These are phyloP conservation scores for Amauroascus verrucosus DNA, from an alignment of 2,329 filamentous ascomycete genomes.

Conservation along the genomic window DNA sequence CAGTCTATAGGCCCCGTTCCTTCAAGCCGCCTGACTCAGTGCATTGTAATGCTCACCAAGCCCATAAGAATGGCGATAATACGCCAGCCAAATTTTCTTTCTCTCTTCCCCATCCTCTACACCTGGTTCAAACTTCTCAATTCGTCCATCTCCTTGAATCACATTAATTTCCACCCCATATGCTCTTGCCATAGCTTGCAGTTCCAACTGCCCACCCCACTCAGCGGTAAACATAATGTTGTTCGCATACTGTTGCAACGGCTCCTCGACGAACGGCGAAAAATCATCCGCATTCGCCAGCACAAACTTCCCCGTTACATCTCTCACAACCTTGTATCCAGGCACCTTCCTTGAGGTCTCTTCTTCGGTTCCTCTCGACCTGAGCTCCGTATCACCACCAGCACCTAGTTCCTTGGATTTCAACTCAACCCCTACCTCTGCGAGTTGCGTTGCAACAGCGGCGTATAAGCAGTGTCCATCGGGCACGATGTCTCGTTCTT, in stretches of 20 bases:
- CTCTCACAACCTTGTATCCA: slow-evolving; percentile 58
- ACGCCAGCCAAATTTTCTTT: slow-evolving; percentile 71
- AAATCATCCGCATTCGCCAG: slow-evolving; percentile 65
- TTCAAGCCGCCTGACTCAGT: slow-evolving; percentile 41
- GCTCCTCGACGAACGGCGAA: slow-evolving; percentile 74
- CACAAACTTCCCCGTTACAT: slow-evolving; percentile 69
- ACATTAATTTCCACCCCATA: slow-evolving; percentile 76
- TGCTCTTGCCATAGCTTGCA: slow-evolving; percentile 69
- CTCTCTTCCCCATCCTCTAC: slow-evolving; percentile 36
- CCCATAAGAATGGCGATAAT: slow-evolving; percentile 88
- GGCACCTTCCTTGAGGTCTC: slow-evolving; percentile 22
- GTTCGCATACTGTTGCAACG: slow-evolving; percentile 58
- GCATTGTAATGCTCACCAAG: slow-evolving; percentile 98
- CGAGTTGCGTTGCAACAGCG: slow-evolving; percentile 76
- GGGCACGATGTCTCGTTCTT: slow-evolving; percentile 69
- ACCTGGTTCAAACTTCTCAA: slow-evolving; percentile 60
- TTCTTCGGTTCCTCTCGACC: slow-evolving; percentile 18
- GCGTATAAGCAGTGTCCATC: slow-evolving; percentile 95
- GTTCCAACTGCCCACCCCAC: slow-evolving; percentile 90
- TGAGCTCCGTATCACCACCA: slow-evolving; percentile 15
- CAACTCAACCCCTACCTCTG: slow-evolving; percentile 35
- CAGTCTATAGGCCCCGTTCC: background rate
- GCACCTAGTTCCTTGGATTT: slow-evolving; percentile 21
- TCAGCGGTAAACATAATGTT: slow-evolving; percentile 81
- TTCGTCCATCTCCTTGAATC: slow-evolving; percentile 67